Percentiles rank a stretch among this genome's conserved stretches.
Evolutionary conservation across 257 asterid species (phyloP).

Genomic region (Gentiana straminea): DNA sequence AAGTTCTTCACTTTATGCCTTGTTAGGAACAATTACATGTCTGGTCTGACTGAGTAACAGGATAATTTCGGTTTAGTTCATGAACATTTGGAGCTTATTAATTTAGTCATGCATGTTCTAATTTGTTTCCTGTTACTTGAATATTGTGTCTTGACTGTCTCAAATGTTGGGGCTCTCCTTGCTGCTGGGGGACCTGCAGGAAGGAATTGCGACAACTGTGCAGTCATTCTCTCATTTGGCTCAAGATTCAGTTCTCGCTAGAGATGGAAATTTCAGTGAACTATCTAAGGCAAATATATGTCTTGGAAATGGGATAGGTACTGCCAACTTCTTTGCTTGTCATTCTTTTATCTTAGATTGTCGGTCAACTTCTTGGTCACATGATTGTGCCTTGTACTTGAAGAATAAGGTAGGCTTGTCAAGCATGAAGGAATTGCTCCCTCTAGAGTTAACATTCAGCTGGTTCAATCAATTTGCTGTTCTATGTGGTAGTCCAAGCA

Average conservation of each 20-base stretch:
- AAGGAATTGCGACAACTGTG: conserved; percentile 46
- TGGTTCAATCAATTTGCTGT: no score
- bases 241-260: conserved; percentile 30
- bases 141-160: no score
- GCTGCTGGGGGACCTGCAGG: conserved; percentile 31
- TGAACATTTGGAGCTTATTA: no score
- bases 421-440: neutral
- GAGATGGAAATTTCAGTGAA: conserved; percentile 30
- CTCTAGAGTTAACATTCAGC: neutral
- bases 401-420: neutral
- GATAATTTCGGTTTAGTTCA: neutral
- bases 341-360: neutral
- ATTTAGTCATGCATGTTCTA: neutral
- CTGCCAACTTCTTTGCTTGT: neutral
- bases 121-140: neutral
- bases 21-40: no score
- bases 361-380: neutral
- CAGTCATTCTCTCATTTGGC: conserved; percentile 48
- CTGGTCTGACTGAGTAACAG: no score
- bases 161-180: neutral
- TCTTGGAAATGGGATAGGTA: conserved; percentile 79
- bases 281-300: conserved; percentile 59
- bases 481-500: no score
- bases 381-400: neutral
- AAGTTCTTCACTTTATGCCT: no score